Conservation (phyloP, 2,329 filamentous ascomycete genomes). For the Aspergillus ochraceus region DNA sequence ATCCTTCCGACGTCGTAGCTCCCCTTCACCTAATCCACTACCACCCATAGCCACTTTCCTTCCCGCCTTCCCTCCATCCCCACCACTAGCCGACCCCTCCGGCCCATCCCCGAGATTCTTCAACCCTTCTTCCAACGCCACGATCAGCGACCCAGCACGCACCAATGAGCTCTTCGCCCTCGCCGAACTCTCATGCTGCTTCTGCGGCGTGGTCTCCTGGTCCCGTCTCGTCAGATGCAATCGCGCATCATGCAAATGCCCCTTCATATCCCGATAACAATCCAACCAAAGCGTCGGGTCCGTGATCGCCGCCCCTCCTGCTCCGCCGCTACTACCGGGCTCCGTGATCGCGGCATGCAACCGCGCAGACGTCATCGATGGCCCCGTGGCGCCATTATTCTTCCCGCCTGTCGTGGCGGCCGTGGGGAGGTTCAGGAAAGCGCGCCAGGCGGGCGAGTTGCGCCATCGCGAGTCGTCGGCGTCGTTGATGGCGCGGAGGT, state of each 20-base stretch:
- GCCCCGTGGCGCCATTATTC: background rate
- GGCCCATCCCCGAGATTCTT: conserved; percentile 36
- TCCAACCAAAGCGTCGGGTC: conserved; percentile 64
- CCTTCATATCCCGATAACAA: conserved; percentile 60
- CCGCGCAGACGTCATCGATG: conserved; percentile 33
- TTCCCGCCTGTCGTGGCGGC: conserved; percentile 34
- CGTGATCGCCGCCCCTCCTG: conserved; percentile 38
- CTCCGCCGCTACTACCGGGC: conserved; percentile 23
- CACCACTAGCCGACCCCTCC: conserved; percentile 27
- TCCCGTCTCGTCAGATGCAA: conserved; percentile 61
- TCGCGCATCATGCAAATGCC: conserved; percentile 60
- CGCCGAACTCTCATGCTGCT: conserved; percentile 63
- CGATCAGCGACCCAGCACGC: conserved; percentile 55
- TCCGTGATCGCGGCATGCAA: conserved; percentile 47
- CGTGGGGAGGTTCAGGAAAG: conserved; percentile 58
- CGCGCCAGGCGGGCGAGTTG: conserved; percentile 55
- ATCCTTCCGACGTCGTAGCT: conserved; percentile 59
- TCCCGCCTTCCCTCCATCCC: background rate
- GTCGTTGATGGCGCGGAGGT: conserved; percentile 59
- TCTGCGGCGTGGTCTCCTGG: conserved; percentile 57
- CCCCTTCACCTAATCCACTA: conserved; percentile 56
- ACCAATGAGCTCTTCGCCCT: conserved; percentile 62
- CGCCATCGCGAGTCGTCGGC: conserved; percentile 59
- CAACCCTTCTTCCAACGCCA: conserved; percentile 58
- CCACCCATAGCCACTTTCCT: conserved; percentile 27